Percentiles rank a stretch among this genome's conserved stretches.
These are phyloP conservation scores for Dunaliella sp. DNA, from an alignment of 139 green algal species.

Conservation along the genomic window DNA sequence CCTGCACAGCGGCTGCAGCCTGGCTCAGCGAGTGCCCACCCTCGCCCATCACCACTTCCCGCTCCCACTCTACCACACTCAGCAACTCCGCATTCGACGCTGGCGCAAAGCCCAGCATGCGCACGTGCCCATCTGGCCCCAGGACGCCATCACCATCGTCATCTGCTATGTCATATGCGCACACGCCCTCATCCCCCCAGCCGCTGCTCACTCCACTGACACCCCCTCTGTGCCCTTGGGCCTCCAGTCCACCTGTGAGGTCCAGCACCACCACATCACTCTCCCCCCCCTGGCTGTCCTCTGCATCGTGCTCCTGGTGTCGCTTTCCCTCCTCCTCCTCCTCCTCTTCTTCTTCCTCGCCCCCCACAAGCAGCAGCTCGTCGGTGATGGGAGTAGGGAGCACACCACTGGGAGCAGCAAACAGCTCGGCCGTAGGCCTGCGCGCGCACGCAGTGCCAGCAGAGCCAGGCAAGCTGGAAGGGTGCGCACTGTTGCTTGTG, in stretches of 20 bases:
- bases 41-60: background rate
- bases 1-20: background rate
- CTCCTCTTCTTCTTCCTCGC: background rate
- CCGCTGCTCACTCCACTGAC: no score
- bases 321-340: background rate
- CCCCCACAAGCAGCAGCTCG: background rate
- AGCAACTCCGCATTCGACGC: conserved; percentile 1
- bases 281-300: background rate
- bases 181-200: background rate
- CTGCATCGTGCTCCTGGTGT: background rate
- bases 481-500: no score
- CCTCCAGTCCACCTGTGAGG: no score
- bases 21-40: background rate
- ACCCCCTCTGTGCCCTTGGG: no score
- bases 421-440: background rate
- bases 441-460: no score
- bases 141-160: conserved; percentile 2
- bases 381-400: background rate
- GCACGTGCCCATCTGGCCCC: background rate
- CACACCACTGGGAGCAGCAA: background rate
- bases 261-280: background rate
- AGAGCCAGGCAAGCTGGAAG: no score
- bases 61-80: background rate
- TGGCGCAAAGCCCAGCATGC: conserved; percentile 6
- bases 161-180: background rate